A percentile compares a stretch with the other conserved stretches of the same genome.
Conservation (phyloP, 495 filamentous ascomycete genomes). For the Penicillium canariense region DNA sequence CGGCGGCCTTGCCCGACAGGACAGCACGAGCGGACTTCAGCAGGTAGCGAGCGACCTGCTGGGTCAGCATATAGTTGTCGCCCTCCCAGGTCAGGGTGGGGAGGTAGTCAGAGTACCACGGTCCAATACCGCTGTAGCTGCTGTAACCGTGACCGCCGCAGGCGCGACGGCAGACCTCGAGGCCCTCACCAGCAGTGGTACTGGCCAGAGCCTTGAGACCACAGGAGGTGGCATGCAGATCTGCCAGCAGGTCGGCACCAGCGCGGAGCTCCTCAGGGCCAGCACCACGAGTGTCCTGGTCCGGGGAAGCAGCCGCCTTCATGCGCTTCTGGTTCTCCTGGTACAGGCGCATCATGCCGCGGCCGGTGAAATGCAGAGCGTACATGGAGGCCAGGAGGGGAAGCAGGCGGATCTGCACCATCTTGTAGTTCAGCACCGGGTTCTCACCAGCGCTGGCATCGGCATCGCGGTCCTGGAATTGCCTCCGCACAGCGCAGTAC, state of each 20-base stretch:
- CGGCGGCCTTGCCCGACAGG: conserved; percentile 50
- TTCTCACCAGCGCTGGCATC: conserved; percentile 56
- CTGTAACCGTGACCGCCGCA: conserved; percentile 75
- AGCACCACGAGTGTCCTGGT: conserved; percentile 51
- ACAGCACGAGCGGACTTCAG: conserved; percentile 64
- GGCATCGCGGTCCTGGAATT: conserved; percentile 70
- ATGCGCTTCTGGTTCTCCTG: conserved; percentile 63
- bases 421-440: conserved; percentile 72
- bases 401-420: conserved; percentile 69
- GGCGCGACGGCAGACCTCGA: conserved; percentile 68
- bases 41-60: conserved; percentile 73
- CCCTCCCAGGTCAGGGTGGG: conserved; percentile 65
- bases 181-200: conserved; percentile 64
- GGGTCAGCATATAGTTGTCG: conserved; percentile 77
- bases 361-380: conserved; percentile 71
- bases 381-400: conserved; percentile 72
- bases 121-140: conserved; percentile 65
- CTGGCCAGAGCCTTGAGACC: conserved; percentile 69
- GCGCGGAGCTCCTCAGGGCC: conserved; percentile 64
- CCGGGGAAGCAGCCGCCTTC: conserved; percentile 39
- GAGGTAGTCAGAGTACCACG: conserved; percentile 66
- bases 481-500: conserved; percentile 65
- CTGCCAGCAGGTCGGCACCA: conserved; percentile 63
- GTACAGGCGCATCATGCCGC: conserved; percentile 66
- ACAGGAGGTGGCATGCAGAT: conserved; percentile 71